These are phyloP conservation scores for Microstegium vimineum DNA, from an alignment of 176 grass and related monocot species.

Conservation along the genomic window DNA sequence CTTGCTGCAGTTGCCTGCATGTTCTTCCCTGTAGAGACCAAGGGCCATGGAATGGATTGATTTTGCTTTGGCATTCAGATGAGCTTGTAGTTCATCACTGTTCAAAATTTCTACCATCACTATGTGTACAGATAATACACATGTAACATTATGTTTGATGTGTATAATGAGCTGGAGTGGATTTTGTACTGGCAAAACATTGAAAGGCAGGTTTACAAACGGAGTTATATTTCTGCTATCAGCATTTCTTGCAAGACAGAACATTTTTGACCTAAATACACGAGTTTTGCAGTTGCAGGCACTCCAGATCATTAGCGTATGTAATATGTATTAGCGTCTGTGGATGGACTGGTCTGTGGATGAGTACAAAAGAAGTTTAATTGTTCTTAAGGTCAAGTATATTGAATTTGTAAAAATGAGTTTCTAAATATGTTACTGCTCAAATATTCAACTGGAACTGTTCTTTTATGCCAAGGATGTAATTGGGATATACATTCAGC, in stretches of 20 bases:
- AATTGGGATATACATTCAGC: not conserved
- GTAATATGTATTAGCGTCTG: not conserved
- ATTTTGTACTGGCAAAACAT: not conserved
- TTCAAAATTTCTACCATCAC: not conserved
- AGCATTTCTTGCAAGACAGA: not conserved
- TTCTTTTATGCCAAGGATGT: not conserved
- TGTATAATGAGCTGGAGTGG: slow-evolving; percentile 6
- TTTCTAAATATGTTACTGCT: not conserved
- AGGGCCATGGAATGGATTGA: slow-evolving; percentile 44
- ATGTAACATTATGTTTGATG: not conserved
- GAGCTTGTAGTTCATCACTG: not conserved
- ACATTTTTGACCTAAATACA: not conserved
- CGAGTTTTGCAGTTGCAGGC: not conserved
- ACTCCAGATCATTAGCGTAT: not conserved
- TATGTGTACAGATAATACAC: not conserved
- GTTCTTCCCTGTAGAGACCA: slow-evolving; percentile 76
- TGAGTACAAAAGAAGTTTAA: not conserved
- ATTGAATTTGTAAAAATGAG: not conserved
- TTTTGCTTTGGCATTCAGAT: not conserved
- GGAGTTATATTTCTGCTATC: not conserved
- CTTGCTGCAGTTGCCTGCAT: slow-evolving; percentile 47
- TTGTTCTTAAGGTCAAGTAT: not conserved
- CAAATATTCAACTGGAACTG: not conserved
- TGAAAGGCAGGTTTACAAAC: not conserved
- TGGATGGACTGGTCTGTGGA: not conserved